Evolutionary conservation across 1,139 yeast genomes (phyloP).

Genomic region (Magnusiomyces sp.): DNA sequence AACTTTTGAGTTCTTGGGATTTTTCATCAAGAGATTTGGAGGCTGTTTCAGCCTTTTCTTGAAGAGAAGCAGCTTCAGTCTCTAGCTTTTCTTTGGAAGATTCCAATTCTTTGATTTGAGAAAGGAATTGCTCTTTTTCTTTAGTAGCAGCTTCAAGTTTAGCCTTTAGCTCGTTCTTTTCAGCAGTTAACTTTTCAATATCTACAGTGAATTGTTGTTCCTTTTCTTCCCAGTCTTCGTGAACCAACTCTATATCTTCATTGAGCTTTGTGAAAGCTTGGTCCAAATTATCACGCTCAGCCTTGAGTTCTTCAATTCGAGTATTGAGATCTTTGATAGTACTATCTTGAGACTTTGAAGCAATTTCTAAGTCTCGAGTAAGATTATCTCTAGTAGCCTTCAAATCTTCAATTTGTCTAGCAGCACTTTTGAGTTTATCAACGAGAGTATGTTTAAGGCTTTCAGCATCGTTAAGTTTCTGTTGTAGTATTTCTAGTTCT

Average conservation of each 20-base stretch:
- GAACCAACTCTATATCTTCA: slow-evolving; percentile 15
- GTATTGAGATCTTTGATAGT: slow-evolving; percentile 13
- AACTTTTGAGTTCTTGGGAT: background rate
- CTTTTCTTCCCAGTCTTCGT: slow-evolving; percentile 21
- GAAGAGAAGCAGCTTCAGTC: background rate
- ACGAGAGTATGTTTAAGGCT: slow-evolving; percentile 25
- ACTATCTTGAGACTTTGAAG: slow-evolving; percentile 15
- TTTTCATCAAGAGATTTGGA: background rate
- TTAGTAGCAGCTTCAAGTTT: background rate
- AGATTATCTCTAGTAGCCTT: slow-evolving; percentile 17
- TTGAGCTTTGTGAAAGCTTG: slow-evolving; percentile 15
- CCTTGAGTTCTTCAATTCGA: slow-evolving; percentile 18
- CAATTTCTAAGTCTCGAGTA: slow-evolving; percentile 17
- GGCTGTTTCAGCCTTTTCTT: background rate
- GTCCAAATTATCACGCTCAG: slow-evolving; percentile 22
- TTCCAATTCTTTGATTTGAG: slow-evolving; percentile 4
- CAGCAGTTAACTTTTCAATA: slow-evolving; percentile 2
- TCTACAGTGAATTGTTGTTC: slow-evolving; percentile 17
- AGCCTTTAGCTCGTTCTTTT: slow-evolving; percentile 7
- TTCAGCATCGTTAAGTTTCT: slow-evolving; percentile 23
- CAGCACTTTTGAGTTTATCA: slow-evolving; percentile 28
- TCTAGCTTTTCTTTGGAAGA: background rate
- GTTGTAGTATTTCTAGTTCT: slow-evolving; percentile 20
- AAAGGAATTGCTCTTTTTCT: slow-evolving; percentile 4
- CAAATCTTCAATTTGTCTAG: slow-evolving; percentile 23